A percentile compares a stretch with the other conserved stretches of the same genome.
These are phyloP conservation scores for Acanthamoeba polyphaga DNA, from an alignment of 208 protist species.

Conservation along the genomic window DNA sequence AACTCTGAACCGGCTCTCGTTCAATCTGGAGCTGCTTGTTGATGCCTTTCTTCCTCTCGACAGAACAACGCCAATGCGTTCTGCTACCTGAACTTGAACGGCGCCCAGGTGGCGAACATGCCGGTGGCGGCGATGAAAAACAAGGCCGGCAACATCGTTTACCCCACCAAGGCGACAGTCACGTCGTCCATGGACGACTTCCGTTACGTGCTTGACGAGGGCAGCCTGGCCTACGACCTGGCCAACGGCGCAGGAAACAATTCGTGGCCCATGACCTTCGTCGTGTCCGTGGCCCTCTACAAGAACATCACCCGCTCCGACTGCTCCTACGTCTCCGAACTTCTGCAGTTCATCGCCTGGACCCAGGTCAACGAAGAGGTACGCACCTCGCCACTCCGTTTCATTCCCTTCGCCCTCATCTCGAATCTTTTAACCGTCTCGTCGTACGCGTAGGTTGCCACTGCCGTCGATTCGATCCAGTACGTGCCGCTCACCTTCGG, in stretches of 20 bases:
- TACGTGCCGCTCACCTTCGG: constrained; percentile 14
- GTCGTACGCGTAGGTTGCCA: neutral
- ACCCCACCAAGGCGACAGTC: neutral
- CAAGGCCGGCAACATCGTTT: constrained; percentile 3
- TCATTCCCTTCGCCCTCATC: neutral
- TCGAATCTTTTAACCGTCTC: neutral
- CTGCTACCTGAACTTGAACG: constrained; percentile 40
- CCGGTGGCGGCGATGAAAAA: constrained; percentile 4
- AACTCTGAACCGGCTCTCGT: neutral
- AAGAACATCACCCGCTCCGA: constrained; percentile 12
- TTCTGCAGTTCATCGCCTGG: constrained; percentile 24
- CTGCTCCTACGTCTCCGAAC: constrained; percentile 28
- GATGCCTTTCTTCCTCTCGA: neutral
- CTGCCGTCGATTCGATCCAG: neutral
- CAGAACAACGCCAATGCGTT: constrained; percentile 26
- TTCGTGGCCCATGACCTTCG: constrained; percentile 22
- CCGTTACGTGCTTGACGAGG: neutral
- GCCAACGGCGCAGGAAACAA: neutral
- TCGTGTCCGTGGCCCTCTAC: constrained; percentile 14
- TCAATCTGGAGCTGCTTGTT: neutral
- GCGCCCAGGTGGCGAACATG: neutral
- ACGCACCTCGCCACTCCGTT: neutral
- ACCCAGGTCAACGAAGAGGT: constrained; percentile 50
- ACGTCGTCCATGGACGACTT: constrained; percentile 20
- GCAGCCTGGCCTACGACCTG: neutral